Conservation (phyloP, 106 monocot genomes). For the Dioscorea dumetorum region DNA sequence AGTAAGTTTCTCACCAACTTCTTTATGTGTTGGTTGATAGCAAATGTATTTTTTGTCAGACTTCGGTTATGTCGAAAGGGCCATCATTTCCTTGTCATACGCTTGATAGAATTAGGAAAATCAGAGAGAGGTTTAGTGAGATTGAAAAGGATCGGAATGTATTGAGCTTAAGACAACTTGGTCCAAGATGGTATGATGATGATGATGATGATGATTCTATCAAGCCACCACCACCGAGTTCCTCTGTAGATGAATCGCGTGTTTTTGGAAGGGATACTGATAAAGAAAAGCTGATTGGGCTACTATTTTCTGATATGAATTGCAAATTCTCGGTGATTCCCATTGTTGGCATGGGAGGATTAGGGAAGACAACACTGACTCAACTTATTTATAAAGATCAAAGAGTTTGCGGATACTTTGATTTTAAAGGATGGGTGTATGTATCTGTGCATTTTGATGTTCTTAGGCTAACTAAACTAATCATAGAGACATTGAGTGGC, state of each 20-base stretch:
- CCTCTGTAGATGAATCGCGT: not conserved
- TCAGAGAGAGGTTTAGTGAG: conserved; percentile 12
- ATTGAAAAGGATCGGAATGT: not conserved
- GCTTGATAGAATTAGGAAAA: not conserved
- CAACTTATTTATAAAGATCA: conserved; percentile 13
- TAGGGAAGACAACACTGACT: conserved; percentile 8
- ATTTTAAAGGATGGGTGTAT: not conserved
- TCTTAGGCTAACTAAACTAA: not conserved
- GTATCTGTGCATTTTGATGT: not conserved
- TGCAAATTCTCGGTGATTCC: conserved; percentile 1
- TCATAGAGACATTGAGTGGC: not conserved
- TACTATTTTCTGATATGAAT: not conserved
- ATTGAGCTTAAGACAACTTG: not conserved
- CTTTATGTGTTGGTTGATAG: too few relatives aligned
- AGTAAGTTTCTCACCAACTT: too few relatives aligned
- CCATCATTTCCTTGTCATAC: not conserved
- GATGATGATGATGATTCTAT: too few relatives aligned
- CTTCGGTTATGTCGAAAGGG: too few relatives aligned
- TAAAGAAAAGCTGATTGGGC: conserved; percentile 7
- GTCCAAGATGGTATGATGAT: not conserved
- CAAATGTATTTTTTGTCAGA: too few relatives aligned
- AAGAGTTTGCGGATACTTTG: not conserved
- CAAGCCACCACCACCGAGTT: not conserved
- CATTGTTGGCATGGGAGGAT: conserved; percentile 21
- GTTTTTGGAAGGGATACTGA: conserved; percentile 20